These are phyloP conservation scores for Coemansia sp. DNA, from an alignment of 192 early-diverging fungal genomes.

Conservation along the genomic window DNA sequence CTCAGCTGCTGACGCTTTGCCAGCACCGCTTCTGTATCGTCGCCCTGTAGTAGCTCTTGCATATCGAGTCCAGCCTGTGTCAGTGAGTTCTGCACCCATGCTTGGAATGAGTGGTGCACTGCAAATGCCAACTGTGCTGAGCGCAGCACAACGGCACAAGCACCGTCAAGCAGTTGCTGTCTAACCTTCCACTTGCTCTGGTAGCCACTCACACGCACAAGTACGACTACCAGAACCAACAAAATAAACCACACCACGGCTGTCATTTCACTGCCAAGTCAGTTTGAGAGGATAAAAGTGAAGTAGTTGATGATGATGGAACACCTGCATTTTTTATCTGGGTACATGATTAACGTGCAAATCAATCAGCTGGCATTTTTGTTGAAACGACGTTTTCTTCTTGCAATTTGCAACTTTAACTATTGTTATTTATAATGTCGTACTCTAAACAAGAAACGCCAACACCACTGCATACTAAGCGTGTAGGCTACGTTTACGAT, in stretches of 20 bases:
- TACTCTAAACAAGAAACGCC: not conserved
- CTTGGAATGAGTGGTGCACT: constrained; percentile 41
- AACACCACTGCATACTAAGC: not conserved
- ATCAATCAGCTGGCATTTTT: no score
- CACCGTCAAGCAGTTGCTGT: constrained; percentile 29
- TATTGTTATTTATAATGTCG: not conserved
- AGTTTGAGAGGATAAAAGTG: not conserved
- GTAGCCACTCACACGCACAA: constrained; percentile 19
- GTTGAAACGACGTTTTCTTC: not conserved
- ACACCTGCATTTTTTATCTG: no score
- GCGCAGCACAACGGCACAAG: constrained; percentile 31
- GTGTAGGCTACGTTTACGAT: constrained; percentile 59
- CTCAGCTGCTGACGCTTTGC: constrained; percentile 30
- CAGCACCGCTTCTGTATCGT: constrained; percentile 23
- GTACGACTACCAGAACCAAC: constrained; percentile 22
- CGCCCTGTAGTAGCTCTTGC: constrained; percentile 32
- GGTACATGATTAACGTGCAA: no score
- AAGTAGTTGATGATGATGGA: no score
- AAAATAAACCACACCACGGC: constrained; percentile 17
- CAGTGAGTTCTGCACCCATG: constrained; percentile 42
- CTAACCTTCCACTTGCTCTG: constrained; percentile 12
- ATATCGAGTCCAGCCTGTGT: constrained; percentile 38
- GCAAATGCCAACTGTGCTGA: constrained; percentile 30
- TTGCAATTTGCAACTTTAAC: not conserved
- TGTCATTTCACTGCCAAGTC: constrained; percentile 18